Evolutionary conservation across 2,329 filamentous ascomycete genomes (phyloP), one percentile per base, ranked within the genome.

Genomic region (Aspergillus ibericus): DNA sequence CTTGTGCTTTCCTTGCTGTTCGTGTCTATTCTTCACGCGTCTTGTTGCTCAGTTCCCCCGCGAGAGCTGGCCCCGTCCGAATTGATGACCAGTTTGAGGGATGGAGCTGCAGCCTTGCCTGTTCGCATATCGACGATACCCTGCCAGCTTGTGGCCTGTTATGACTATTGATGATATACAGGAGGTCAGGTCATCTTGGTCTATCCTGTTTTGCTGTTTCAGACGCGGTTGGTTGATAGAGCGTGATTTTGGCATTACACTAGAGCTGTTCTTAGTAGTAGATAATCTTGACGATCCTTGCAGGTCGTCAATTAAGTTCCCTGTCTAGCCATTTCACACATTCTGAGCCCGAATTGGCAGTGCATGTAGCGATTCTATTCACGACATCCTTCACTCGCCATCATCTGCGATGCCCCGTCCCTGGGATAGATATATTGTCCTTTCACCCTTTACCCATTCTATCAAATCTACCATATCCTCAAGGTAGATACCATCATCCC

Each of bases 71-170:
- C 35, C 29, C 51, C 38, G n/a, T 36, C 53, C 35, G 29, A 25
- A 50, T 32, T 38, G 38, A 40, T 42, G 53, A 20, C 36, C 34
- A 53, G 42, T 56, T 42, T 34, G 35, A 42, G 55, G 58, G 35
- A 35, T 48, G 27, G 44, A 44, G 29, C 47, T 27, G 46, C 35
- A 51, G 40, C 49, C 42, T 65, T 65, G 52, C 56, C 53, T 51
- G 44, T 64, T 63, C 62, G 56, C 49, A 53, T 59, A 55, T 62
- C 59, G 59, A 65, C 57, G 63, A 66, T 66, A 66, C 64, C 64
- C 64, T 66, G 63, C 61, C 61, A 57, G 59, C 34, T 56, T 36
- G 61, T 66, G 63, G 63, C 59, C 29, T 60, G 65, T 65, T 67
- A 65, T 66, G 65, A 66, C 54, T 47, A 48, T 62, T 64, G 54